Conservation (phyloP, 2,329 filamentous ascomycete species). For the Helotiales sp. region DNA sequence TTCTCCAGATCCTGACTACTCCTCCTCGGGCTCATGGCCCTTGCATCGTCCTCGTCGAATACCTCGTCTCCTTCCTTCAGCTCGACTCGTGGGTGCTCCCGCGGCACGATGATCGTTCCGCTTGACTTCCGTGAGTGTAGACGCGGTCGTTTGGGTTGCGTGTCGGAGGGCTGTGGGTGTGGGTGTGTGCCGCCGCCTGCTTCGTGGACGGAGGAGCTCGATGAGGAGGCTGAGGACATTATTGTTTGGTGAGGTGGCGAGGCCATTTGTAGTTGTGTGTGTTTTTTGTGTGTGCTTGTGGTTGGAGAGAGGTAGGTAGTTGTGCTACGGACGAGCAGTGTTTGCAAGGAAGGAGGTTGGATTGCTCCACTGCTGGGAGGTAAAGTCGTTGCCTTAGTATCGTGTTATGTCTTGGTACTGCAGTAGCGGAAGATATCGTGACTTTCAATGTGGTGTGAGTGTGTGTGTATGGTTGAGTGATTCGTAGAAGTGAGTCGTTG, state of each 20-base stretch:
- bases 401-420: background rate
- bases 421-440: slow-evolving; percentile 7
- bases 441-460: background rate
- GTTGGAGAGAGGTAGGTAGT: background rate
- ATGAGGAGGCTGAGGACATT: slow-evolving; percentile 11
- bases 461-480: background rate
- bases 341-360: background rate
- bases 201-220: slow-evolving; percentile 13
- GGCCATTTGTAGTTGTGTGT: background rate
- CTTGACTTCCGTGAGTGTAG: slow-evolving; percentile 78
- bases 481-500: background rate
- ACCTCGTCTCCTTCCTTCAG: slow-evolving; percentile 67
- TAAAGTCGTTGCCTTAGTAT: background rate
- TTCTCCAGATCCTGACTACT: slow-evolving; percentile 91
- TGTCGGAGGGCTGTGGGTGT: background rate
- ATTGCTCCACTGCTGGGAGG: background rate
- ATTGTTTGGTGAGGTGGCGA: background rate
- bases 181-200: slow-evolving; percentile 7
- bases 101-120: slow-evolving; percentile 80
- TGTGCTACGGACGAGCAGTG: background rate
- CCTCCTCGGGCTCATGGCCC: slow-evolving; percentile 91
- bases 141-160: slow-evolving; percentile 57
- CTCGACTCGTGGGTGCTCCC: slow-evolving; percentile 75
- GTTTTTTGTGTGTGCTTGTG: background rate
- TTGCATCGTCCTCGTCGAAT: slow-evolving; percentile 84